Evolutionary conservation across 2,329 filamentous ascomycete species (phyloP).

Genomic region (Colletotrichum sp.): DNA sequence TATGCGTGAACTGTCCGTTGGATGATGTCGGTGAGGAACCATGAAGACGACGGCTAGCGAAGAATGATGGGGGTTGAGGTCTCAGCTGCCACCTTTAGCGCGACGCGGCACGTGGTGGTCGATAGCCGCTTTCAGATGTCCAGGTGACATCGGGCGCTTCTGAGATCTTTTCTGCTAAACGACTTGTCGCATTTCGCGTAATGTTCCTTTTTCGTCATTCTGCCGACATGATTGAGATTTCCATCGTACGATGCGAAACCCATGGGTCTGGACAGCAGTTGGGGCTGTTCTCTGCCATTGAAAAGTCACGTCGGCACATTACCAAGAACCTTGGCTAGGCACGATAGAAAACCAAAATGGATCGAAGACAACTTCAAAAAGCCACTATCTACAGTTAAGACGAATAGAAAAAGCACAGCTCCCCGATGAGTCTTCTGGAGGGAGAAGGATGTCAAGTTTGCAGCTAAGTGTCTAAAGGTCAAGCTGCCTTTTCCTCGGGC

Average conservation of each 20-base stretch:
- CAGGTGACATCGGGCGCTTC: not conserved
- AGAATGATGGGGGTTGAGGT: not conserved
- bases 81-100: conserved; percentile 6
- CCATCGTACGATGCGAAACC: not conserved
- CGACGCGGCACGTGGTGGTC: not conserved
- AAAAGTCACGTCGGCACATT: no score
- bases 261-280: no score
- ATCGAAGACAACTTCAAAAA: no score
- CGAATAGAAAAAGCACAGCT: no score
- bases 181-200: not conserved
- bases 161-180: not conserved
- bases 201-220: not conserved
- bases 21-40: not conserved
- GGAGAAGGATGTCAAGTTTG: no score
- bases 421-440: no score
- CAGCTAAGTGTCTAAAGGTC: no score
- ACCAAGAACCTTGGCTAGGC: no score
- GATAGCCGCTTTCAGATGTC: not conserved
- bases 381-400: no score
- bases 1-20: fast-evolving
- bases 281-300: fast-evolving
- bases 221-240: no score
- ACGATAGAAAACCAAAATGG: no score
- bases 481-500: not conserved
- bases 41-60: not conserved